Evolutionary conservation across 768 basidiomycete species (phyloP), one percentile per base, ranked within the genome.

Genomic region (Termitomyces sp.): DNA sequence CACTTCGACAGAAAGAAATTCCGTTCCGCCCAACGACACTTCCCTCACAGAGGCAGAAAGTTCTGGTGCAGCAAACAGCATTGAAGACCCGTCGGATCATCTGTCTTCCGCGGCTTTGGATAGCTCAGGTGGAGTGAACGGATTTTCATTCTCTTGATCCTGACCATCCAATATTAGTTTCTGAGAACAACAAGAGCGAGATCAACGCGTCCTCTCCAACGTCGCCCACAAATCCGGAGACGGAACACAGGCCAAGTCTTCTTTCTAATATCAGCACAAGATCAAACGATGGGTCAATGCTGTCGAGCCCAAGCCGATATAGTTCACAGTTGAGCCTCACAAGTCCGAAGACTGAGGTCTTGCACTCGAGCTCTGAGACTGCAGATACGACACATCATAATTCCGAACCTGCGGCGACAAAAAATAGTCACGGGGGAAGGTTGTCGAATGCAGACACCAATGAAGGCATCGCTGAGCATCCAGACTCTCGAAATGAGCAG

Each of bases 231-330:
- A 46, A 57, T 28, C 28, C 51, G 12, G 20, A 44, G 24, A 10
- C 18, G 29, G 51, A 48, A 12, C 13, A 9, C 16, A 52, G n/a
- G 9, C 50, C 55, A 26, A 42, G 34, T 20, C 3, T 15, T 33
- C 22, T 37, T 26, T n/a, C 54, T 16, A 16, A 29, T 31, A 47
- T 60, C 18, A 64, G 62, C 34, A 66, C 58, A 4, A 62, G 54
- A 36, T 50, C 65, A 12, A 60, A 56, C 3, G 36, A 52, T n/a
- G 61, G 63, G 9, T 66, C 60, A 15, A 12, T 39, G 24, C 5
- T 49, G 18, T 36, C 49, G 20, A 44, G 46, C 46, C 45, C 37
- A 1, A 37, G 56, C 39, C 36, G 45, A 42, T 59, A 53, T 8
- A 57, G 55, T 41, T 33, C 33, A 2, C 45, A 54, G 8, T 33